A percentile compares a stretch with the other conserved stretches of the same genome.
Conservation (phyloP, 2,329 filamentous ascomycete species). For the Cordyceps cicadae region DNA sequence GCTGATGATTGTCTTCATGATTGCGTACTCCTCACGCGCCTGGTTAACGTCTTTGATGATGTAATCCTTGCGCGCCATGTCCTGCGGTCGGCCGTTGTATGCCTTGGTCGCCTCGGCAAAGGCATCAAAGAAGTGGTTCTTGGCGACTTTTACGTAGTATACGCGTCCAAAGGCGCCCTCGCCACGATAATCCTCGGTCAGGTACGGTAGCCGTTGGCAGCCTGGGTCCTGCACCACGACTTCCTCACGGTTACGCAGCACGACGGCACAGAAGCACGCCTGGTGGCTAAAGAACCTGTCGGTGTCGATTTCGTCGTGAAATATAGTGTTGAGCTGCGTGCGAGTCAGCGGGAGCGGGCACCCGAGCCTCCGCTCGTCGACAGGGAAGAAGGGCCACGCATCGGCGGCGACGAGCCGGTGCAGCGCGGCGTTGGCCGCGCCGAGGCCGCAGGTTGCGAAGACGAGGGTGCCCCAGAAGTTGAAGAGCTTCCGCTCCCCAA, state of each 20-base stretch:
- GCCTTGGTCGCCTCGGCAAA: constrained; percentile 9
- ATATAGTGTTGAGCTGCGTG: constrained; percentile 16
- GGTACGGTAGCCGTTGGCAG: constrained; percentile 25
- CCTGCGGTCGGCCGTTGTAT: constrained; percentile 16
- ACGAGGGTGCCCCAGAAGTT: constrained; percentile 25
- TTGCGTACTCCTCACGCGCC: constrained; percentile 23
- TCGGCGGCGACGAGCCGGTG: constrained; percentile 14
- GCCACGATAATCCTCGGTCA: constrained; percentile 23
- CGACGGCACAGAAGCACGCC: constrained; percentile 23
- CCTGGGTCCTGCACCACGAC: constrained; percentile 20
- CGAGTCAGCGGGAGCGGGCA: constrained; percentile 15
- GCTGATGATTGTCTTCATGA: constrained; percentile 24
- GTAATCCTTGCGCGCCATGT: constrained; percentile 31
- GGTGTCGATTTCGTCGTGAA: constrained; percentile 16
- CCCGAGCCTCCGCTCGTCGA: constrained; percentile 7
- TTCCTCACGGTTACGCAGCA: background rate
- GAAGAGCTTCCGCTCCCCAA: constrained; percentile 20
- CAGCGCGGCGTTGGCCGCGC: constrained; percentile 17
- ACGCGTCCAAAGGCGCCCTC: constrained; percentile 26
- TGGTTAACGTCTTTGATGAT: constrained; percentile 18
- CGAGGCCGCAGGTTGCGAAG: constrained; percentile 20
- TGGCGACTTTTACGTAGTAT: constrained; percentile 23
- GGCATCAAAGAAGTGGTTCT: constrained; percentile 23
- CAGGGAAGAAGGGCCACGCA: constrained; percentile 4
- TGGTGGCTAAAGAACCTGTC: constrained; percentile 24